Percentiles rank a stretch among this genome's conserved stretches.
Evolutionary conservation across 2,329 filamentous ascomycete species (phyloP).

Genomic region (Aureobasidium subglaciale): DNA sequence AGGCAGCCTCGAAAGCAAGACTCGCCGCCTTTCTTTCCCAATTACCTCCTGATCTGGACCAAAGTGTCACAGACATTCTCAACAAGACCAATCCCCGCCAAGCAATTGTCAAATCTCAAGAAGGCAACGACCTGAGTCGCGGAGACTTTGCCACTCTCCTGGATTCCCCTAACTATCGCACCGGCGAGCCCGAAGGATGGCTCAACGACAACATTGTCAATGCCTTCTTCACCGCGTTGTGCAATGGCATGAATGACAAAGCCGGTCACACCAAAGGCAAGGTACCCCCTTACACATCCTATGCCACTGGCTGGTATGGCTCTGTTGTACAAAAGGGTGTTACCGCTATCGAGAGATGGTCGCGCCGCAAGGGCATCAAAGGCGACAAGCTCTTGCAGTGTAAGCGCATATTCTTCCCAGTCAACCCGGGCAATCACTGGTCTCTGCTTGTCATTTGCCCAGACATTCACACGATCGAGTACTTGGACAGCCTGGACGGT

Average conservation of each 20-base stretch:
- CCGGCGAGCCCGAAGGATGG: constrained; percentile 49
- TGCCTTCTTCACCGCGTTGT: constrained; percentile 55
- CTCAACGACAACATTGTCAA: constrained; percentile 74
- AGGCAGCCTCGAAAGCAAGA: constrained; percentile 2
- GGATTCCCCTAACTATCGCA: constrained; percentile 27
- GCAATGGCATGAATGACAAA: constrained; percentile 47
- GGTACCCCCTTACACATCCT: constrained; percentile 51
- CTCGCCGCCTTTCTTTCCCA: constrained; percentile 1
- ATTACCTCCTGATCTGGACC: constrained; percentile 1
- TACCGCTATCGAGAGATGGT: constrained; percentile 45
- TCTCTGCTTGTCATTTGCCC: constrained; percentile 63
- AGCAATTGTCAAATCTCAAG: constrained; percentile 26
- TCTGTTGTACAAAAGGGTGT: constrained; percentile 45
- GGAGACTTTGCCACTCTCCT: constrained; percentile 59
- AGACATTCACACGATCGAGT: constrained; percentile 52
- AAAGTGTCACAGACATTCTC: constrained; percentile 5
- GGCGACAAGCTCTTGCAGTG: constrained; percentile 58
- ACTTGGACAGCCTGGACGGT: constrained; percentile 59
- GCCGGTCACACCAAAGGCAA: constrained; percentile 45
- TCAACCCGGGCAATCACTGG: constrained; percentile 59
- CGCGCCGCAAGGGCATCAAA: constrained; percentile 51
- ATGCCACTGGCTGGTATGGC: constrained; percentile 61
- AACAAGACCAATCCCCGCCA: neutral
- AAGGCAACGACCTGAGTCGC: constrained; percentile 39
- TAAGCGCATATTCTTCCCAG: constrained; percentile 62